Conservation (phyloP, 2,329 filamentous ascomycete genomes). For the Pochonia chlamydosporia region DNA sequence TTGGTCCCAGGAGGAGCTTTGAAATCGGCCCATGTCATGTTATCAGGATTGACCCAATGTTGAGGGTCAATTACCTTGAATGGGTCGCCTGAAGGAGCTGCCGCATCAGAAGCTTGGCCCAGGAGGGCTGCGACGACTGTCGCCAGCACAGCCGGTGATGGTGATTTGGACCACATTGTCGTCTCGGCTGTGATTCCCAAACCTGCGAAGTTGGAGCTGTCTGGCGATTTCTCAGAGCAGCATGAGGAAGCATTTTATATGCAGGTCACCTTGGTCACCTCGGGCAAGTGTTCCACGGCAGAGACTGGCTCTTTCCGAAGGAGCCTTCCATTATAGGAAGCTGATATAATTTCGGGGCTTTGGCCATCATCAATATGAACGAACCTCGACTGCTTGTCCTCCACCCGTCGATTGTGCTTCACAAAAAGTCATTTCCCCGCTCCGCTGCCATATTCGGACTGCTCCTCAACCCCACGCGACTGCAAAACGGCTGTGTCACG, state of each 20-base stretch:
- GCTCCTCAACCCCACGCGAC: background rate
- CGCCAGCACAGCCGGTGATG: background rate
- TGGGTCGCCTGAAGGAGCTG: constrained; percentile 24
- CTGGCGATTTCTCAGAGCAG: no score
- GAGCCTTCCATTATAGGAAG: background rate
- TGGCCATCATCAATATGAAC: no score
- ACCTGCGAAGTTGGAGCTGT: no score
- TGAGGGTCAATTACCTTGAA: constrained; percentile 46
- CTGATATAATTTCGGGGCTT: background rate
- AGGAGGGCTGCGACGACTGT: background rate
- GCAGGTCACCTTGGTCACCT: no score
- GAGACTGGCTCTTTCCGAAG: no score
- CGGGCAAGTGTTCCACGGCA: no score
- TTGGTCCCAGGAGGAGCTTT: constrained; percentile 38
- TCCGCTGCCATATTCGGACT: background rate
- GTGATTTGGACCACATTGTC: background rate
- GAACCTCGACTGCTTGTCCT: no score
- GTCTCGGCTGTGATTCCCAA: no score
- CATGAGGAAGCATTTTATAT: no score
- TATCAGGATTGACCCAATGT: constrained; percentile 46
- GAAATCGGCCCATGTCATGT: constrained; percentile 48
- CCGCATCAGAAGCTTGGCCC: background rate
- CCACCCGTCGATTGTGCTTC: no score
- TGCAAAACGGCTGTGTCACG: background rate
- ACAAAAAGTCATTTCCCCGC: background rate